phyloP scores from a whole-genome alignment of 352 stramenopile genomes.

The Aphanomyces euteiches region DNA sequence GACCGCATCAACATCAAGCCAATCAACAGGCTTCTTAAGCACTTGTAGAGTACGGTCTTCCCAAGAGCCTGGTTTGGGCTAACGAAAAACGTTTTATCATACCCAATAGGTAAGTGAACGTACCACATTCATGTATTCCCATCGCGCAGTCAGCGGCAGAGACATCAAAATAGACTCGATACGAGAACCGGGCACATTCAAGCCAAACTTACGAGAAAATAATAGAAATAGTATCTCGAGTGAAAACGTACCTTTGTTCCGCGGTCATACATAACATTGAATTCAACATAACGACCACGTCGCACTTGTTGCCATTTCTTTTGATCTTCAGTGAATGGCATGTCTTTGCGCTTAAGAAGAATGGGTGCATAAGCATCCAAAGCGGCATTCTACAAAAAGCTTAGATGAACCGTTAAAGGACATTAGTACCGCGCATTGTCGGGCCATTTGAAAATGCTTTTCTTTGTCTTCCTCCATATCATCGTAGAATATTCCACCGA shows the following conservation, averaged over 20 bases:
- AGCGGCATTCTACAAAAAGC: slow-evolving; percentile 53
- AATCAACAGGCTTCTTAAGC: slow-evolving; percentile 92
- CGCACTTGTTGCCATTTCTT: slow-evolving; percentile 98
- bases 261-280: slow-evolving; percentile 99
- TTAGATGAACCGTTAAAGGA: slow-evolving; percentile 29
- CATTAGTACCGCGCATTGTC: slow-evolving; percentile 53
- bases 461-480: slow-evolving; percentile 94
- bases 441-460: slow-evolving; percentile 76
- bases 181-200: slow-evolving; percentile 93
- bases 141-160: slow-evolving; percentile 93
- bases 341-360: slow-evolving; percentile 92
- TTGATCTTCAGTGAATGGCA: slow-evolving; percentile 93
- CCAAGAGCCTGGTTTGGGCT: slow-evolving; percentile 83
- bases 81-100: slow-evolving; percentile 32
- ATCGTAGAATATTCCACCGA: slow-evolving; percentile 99
- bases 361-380: slow-evolving; percentile 95
- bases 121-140: slow-evolving; percentile 92
- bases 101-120: slow-evolving; percentile 23
- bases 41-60: slow-evolving; percentile 93
- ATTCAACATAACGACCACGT: slow-evolving; percentile 97
- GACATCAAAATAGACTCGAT: slow-evolving; percentile 99
- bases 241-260: slow-evolving; percentile 82
- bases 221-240: background rate
- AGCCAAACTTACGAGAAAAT: slow-evolving; percentile 76
- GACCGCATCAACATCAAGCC: slow-evolving; percentile 83